A percentile compares a stretch with the other conserved stretches of the same genome.
Conservation (phyloP, 306 rosid genomes). For the Glycine tomentella region DNA sequence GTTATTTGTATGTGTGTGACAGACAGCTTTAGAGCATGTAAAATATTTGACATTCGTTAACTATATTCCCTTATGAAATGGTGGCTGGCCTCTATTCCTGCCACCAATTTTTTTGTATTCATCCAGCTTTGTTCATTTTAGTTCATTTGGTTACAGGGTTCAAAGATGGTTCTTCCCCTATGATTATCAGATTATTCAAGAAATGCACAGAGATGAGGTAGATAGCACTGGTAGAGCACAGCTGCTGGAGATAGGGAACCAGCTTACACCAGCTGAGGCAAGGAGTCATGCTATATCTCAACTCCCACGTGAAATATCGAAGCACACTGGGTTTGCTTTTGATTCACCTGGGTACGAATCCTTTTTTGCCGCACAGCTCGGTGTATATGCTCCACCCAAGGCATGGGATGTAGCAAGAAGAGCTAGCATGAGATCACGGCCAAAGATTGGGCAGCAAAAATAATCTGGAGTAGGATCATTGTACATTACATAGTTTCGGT, state of each 20-base stretch:
- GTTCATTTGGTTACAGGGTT: slow-evolving; percentile 59
- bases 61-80: not conserved
- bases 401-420: slow-evolving; percentile 98
- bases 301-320: slow-evolving; percentile 80
- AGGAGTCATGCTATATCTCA: slow-evolving; percentile 84
- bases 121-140: slow-evolving; percentile 8
- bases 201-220: slow-evolving; percentile 76
- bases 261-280: slow-evolving; percentile 72
- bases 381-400: slow-evolving; percentile 78
- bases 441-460: slow-evolving; percentile 50
- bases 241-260: slow-evolving; percentile 67
- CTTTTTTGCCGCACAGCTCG: slow-evolving; percentile 84
- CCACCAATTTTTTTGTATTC: no score
- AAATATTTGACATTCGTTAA: not conserved
- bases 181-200: slow-evolving; percentile 92
- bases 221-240: slow-evolving; percentile 61
- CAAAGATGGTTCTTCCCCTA: slow-evolving; percentile 96
- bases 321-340: slow-evolving; percentile 93
- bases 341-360: slow-evolving; percentile 96
- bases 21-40: not conserved
- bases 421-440: slow-evolving; percentile 77
- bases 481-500: slow-evolving; percentile 62
- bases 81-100: not conserved
- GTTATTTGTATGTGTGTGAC: not conserved
- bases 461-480: slow-evolving; percentile 53